Percentiles rank a stretch among this genome's conserved stretches.
phyloP scores from a whole-genome alignment of 257 asterid genomes.

The Fraxinus cuspidata region DNA sequence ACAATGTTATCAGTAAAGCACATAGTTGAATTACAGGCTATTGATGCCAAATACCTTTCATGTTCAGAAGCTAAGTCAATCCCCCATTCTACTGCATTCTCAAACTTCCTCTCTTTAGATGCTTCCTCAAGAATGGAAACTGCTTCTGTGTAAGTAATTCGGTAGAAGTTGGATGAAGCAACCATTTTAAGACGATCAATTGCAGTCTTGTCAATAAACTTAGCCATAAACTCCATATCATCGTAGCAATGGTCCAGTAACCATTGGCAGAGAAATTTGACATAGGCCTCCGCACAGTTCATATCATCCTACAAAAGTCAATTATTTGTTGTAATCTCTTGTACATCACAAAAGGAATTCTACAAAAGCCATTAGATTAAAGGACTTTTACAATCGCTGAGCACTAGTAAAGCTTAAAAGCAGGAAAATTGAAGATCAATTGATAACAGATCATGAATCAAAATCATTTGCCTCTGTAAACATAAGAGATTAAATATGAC shows the following conservation, averaged over 20 bases:
- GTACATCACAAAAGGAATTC: not conserved
- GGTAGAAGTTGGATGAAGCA: constrained; percentile 66
- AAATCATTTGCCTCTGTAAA: not conserved
- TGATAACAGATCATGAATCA: not conserved
- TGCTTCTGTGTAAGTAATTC: constrained; percentile 86
- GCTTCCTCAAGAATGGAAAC: constrained; percentile 78
- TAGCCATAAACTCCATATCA: constrained; percentile 84
- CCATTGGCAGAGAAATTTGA: constrained; percentile 85
- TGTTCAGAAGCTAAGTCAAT: constrained; percentile 97
- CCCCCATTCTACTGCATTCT: constrained; percentile 96
- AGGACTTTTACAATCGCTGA: not conserved
- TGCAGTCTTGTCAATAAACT: constrained; percentile 61
- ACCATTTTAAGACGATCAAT: constrained; percentile 78
- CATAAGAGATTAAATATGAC: not conserved
- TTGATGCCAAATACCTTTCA: constrained; percentile 58
- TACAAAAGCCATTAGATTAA: not conserved
- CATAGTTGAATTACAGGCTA: not conserved
- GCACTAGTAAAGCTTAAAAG: not conserved
- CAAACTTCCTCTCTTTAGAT: constrained; percentile 70
- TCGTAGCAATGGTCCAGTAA: constrained; percentile 86
- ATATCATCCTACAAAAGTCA: constrained; percentile 76
- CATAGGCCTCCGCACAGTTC: constrained; percentile 99
- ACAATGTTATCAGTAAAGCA: not conserved
- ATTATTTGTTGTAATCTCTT: not conserved
- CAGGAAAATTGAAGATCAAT: not conserved